Percentiles rank a stretch among this genome's conserved stretches.
These are phyloP conservation scores for Dioszegia crocea DNA, from an alignment of 768 basidiomycete species.

Conservation along the genomic window DNA sequence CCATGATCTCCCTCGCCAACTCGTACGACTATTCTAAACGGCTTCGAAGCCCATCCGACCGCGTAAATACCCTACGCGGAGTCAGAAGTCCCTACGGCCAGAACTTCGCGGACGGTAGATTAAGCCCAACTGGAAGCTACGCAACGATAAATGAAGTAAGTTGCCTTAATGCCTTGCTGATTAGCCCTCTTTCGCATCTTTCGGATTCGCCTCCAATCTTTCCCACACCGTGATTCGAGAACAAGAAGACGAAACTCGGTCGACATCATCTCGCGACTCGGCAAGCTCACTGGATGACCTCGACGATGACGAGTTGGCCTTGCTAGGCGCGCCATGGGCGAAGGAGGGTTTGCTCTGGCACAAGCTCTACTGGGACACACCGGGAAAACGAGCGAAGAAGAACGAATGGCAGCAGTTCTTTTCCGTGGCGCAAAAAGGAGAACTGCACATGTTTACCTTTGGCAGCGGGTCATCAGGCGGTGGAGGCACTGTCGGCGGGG, in stretches of 20 bases:
- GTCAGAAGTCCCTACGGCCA: constrained; percentile 72
- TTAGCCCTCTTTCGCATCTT: constrained; percentile 58
- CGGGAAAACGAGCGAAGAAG: constrained; percentile 76
- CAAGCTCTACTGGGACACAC: constrained; percentile 88
- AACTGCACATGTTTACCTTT: constrained; percentile 93
- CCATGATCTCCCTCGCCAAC: constrained; percentile 20
- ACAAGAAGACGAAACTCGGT: constrained; percentile 71
- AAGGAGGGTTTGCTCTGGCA: constrained; percentile 95
- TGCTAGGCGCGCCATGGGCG: constrained; percentile 96
- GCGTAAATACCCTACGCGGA: constrained; percentile 69
- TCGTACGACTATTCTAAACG: constrained; percentile 53
- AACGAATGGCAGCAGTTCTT: constrained; percentile 93
- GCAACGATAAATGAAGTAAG: constrained; percentile 67
- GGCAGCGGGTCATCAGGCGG: constrained; percentile 52
- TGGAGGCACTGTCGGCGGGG: constrained; percentile 77
- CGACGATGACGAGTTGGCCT: constrained; percentile 88
- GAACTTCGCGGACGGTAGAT: constrained; percentile 64
- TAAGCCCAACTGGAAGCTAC: constrained; percentile 93
- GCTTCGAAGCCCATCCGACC: constrained; percentile 40
- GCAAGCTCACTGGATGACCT: constrained; percentile 52
- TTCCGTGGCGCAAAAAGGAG: constrained; percentile 90
- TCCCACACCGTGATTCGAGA: constrained; percentile 96
- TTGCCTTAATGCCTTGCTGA: background rate
- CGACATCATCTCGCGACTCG: constrained; percentile 59
- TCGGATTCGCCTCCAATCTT: constrained; percentile 96